A percentile compares a stretch with the other conserved stretches of the same genome.
Conservation (phyloP, 495 filamentous ascomycete genomes). For the Xylaria curta region DNA sequence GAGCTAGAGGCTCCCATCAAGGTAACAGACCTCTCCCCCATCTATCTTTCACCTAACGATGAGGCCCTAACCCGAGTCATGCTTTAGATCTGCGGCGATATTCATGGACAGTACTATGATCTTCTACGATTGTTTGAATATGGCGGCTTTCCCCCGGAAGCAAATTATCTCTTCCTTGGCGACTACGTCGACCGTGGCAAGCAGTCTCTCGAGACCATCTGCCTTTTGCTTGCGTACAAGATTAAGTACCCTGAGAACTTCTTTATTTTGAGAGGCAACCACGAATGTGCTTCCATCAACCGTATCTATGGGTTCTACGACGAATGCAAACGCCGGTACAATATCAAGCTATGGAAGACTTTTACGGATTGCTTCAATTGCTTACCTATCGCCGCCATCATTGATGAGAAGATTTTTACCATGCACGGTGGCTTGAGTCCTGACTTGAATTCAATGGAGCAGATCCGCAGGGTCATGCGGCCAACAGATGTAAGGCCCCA, state of each 20-base stretch:
- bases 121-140: slow-evolving; percentile 97
- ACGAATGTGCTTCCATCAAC: slow-evolving; percentile 99
- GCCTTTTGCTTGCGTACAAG: slow-evolving; percentile 97
- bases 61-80: background rate
- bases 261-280: slow-evolving; percentile 97
- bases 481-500: slow-evolving; percentile 86
- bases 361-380: slow-evolving; percentile 99
- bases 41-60: slow-evolving; percentile 3
- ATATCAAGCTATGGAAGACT: slow-evolving; percentile 99
- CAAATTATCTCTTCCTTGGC: slow-evolving; percentile 99
- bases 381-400: slow-evolving; percentile 98
- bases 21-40: slow-evolving; percentile 60
- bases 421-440: slow-evolving; percentile 99
- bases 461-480: slow-evolving; percentile 98
- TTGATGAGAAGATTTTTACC: slow-evolving; percentile 99
- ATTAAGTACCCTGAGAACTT: slow-evolving; percentile 99
- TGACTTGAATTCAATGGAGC: slow-evolving; percentile 99
- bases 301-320: slow-evolving; percentile 99
- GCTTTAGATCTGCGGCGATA: slow-evolving; percentile 94
- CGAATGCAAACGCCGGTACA: slow-evolving; percentile 98
- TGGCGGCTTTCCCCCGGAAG: slow-evolving; percentile 97
- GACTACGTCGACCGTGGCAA: slow-evolving; percentile 99
- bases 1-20: slow-evolving; percentile 99
- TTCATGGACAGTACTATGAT: slow-evolving; percentile 99
- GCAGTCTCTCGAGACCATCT: slow-evolving; percentile 99